phyloP scores from a whole-genome alignment of 192 early-diverging fungal species.

The Coemansia sp. region DNA sequence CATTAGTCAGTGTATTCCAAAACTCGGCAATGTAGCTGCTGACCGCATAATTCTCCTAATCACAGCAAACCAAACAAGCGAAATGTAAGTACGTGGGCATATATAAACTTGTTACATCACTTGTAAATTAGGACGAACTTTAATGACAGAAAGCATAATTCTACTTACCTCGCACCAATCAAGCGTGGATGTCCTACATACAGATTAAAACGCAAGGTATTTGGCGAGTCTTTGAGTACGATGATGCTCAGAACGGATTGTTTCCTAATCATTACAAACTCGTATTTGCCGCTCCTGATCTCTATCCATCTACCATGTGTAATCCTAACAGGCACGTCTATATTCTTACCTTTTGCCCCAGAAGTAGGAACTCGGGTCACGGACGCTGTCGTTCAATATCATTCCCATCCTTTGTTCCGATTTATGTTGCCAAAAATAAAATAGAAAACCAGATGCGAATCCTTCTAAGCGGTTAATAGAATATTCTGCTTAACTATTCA shows the following conservation, averaged over 20 bases:
- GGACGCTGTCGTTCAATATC: slow-evolving; percentile 38
- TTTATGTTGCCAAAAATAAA: not conserved
- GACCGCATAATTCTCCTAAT: slow-evolving; percentile 66
- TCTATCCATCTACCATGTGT: too few relatives aligned
- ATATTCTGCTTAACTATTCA: not conserved
- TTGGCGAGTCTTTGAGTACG: not conserved
- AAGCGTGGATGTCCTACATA: slow-evolving; percentile 60
- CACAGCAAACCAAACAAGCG: not conserved
- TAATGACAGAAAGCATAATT: not conserved
- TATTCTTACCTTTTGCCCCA: slow-evolving; percentile 51
- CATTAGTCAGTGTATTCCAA: slow-evolving; percentile 74
- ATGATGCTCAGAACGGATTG: not conserved
- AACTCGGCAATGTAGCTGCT: slow-evolving; percentile 74
- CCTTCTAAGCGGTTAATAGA: not conserved
- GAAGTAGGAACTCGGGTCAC: slow-evolving; percentile 36
- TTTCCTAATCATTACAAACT: too few relatives aligned
- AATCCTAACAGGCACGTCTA: too few relatives aligned
- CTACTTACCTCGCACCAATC: slow-evolving; percentile 75
- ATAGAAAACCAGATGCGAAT: not conserved
- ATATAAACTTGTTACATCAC: too few relatives aligned
- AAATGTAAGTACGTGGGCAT: not conserved
- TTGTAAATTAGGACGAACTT: not conserved
- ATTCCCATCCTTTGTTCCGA: slow-evolving; percentile 32
- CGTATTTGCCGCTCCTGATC: too few relatives aligned
- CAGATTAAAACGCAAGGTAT: not conserved